Evolutionary conservation across 108 stramenopile species (phyloP), one percentile per base, ranked within the genome.

Genomic region (Fragilariopsis cylindrus): DNA sequence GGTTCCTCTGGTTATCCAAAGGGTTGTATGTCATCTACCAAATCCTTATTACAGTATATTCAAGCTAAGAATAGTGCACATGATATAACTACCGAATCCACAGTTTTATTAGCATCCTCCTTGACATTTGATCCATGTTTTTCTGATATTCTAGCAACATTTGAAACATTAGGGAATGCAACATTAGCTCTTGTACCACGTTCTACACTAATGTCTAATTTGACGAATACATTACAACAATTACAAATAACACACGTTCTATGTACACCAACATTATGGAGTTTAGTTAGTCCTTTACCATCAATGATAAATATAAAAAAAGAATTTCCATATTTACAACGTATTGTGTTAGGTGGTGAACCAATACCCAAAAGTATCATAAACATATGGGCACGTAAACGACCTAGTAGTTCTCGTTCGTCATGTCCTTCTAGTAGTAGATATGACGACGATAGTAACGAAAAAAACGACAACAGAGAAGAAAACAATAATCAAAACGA

Each of bases 1-100:
- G 98, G 98, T 5, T 98, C 97, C 15, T 97, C 97, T 8, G 98
- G 98, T 6, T 67, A 57, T 19, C 97, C 98, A 52, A 99, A 99
- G 84, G 98, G 97, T 40, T 95, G 91, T 62, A 52, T 87, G 5
- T 88, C 88, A 6, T 95, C 94, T 21, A 73, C 87, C 2, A 56
- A 73, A 21, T 86, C 94, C 2, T 58, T 95, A 49, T 74, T 71
- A 16, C 60, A 84, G 57, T 95, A 95, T 70, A 57, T 95, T 19
- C 56, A 72, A 15, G 85, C 64, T 40, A 95, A 95, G 74, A 92
- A 92, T 67, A 16, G 65, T 48, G 84, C 83, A 0, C 90, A 95
- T 73, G 54, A 18, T 11, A 87, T 92, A 48, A 7, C 50, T 4
- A 4, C 16, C 6, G 15, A 69, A 9, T 90, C 91, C 3, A 77